phyloP scores from a whole-genome alignment of 352 stramenopile species.

The Globisporangium apiculatum region DNA sequence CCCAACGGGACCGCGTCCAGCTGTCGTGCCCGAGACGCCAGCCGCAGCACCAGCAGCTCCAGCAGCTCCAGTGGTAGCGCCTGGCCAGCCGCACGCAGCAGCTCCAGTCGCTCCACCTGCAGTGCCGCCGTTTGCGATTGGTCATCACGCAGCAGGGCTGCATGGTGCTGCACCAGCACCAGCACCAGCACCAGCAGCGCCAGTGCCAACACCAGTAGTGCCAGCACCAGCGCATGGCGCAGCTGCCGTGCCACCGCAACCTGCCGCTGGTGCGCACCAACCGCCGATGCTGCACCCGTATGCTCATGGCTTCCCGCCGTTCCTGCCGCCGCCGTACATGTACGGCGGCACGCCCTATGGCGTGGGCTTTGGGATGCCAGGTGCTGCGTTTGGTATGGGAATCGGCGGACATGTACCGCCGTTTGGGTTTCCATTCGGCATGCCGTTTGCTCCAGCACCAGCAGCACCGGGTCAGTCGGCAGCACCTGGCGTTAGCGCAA shows the following conservation, averaged over 20 bases:
- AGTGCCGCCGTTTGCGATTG: not conserved
- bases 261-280: constrained; percentile 6
- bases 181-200: not conserved
- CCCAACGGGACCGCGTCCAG: constrained; percentile 49
- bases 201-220: not conserved
- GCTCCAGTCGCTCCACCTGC: too few relatives aligned
- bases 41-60: constrained; percentile 5
- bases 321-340: constrained; percentile 47
- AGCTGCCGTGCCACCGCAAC: constrained; percentile 11
- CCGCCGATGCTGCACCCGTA: constrained; percentile 18
- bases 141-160: too few relatives aligned
- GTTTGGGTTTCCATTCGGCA: constrained; percentile 33
- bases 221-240: constrained; percentile 5
- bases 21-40: constrained; percentile 27
- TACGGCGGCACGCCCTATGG: constrained; percentile 33
- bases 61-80: not conserved
- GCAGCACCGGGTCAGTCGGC: constrained; percentile 12
- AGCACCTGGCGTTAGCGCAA: not conserved
- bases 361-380: constrained; percentile 39
- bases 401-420: constrained; percentile 10
- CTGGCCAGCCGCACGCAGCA: not conserved
- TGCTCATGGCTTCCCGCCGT: constrained; percentile 39
- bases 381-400: constrained; percentile 47
- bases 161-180: not conserved
- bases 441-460: constrained; percentile 22